Percentiles rank a stretch among this genome's conserved stretches.
Evolutionary conservation across 2,329 filamentous ascomycete genomes (phyloP).

Genomic region (Hansfordia pulvinata): DNA sequence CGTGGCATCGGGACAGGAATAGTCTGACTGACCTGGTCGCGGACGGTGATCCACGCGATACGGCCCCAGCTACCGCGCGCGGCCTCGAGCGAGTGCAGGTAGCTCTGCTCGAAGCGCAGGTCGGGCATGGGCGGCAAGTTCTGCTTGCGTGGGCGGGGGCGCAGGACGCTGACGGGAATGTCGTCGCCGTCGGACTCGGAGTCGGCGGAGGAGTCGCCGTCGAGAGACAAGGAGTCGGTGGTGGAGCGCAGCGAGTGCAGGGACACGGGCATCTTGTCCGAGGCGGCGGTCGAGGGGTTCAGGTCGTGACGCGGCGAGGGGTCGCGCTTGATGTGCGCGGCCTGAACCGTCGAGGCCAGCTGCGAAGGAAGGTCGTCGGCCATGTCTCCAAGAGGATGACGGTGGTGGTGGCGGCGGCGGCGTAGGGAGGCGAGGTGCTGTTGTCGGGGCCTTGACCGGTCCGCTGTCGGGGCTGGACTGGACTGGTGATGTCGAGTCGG

Average conservation of each 20-base stretch:
- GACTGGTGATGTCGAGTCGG: too few species aligned
- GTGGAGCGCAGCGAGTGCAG: conserved; percentile 8
- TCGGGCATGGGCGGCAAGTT: conserved; percentile 60
- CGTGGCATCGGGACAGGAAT: neutral
- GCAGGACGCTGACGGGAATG: conserved; percentile 53
- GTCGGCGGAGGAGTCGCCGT: conserved; percentile 27
- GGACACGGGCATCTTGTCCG: conserved; percentile 47
- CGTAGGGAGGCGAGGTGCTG: too few species aligned
- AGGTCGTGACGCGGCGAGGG: conserved; percentile 64
- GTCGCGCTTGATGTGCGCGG: conserved; percentile 59
- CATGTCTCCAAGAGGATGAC: conserved; percentile 24
- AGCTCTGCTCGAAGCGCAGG: conserved; percentile 94
- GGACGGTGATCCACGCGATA: conserved; percentile 69
- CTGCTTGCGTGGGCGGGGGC: conserved; percentile 24
- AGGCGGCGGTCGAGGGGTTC: conserved; percentile 66
- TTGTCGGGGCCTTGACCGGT: too few species aligned
- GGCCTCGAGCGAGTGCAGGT: conserved; percentile 73
- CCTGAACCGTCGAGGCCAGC: conserved; percentile 68
- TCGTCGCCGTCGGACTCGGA: conserved; percentile 47
- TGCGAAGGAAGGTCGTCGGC: conserved; percentile 45
- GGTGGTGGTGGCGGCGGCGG: conserved; percentile 1
- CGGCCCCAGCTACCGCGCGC: conserved; percentile 71
- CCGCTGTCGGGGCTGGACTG: too few species aligned
- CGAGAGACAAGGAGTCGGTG: conserved; percentile 12
- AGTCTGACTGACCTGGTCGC: conserved; percentile 61